Conservation (phyloP, 306 rosid species). For the Vicia faba region DNA sequence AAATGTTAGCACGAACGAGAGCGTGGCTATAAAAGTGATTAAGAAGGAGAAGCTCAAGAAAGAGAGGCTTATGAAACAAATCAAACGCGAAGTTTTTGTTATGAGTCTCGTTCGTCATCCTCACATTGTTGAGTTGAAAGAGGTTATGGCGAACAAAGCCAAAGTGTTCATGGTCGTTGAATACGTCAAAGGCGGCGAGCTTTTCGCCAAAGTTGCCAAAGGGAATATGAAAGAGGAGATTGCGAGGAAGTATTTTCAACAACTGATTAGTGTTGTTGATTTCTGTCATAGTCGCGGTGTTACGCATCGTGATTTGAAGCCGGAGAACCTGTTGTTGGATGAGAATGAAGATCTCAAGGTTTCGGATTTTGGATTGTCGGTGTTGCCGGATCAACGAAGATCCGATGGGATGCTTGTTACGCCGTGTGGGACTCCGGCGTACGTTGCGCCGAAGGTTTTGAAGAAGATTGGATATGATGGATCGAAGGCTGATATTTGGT, state of each 20-base stretch:
- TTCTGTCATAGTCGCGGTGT: slow-evolving; percentile 89
- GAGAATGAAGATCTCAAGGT: slow-evolving; percentile 69
- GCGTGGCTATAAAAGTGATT: slow-evolving; percentile 73
- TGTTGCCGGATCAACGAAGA: slow-evolving; percentile 69
- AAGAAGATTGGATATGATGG: slow-evolving; percentile 80
- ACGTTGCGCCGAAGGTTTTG: slow-evolving; percentile 84
- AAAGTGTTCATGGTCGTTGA: slow-evolving; percentile 75
- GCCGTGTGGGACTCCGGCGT: slow-evolving; percentile 85
- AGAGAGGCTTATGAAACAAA: slow-evolving; percentile 62
- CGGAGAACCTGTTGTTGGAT: slow-evolving; percentile 76
- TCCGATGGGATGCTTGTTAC: slow-evolving; percentile 76
- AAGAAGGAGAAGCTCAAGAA: slow-evolving; percentile 61
- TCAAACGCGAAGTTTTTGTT: slow-evolving; percentile 74
- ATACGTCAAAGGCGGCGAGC: slow-evolving; percentile 68
- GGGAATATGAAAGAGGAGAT: slow-evolving; percentile 63
- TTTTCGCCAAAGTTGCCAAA: slow-evolving; percentile 55
- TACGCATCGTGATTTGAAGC: slow-evolving; percentile 78
- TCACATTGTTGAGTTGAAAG: slow-evolving; percentile 65
- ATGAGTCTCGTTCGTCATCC: slow-evolving; percentile 81
- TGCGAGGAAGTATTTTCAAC: slow-evolving; percentile 73
- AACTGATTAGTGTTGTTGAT: slow-evolving; percentile 67
- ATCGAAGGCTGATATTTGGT: slow-evolving; percentile 81
- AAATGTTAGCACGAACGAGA: slow-evolving; percentile 52
- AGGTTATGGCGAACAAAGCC: slow-evolving; percentile 77
- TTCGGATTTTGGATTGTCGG: slow-evolving; percentile 78